phyloP scores from a whole-genome alignment of 2,329 filamentous ascomycete genomes.

The Rosellinia necatrix region DNA sequence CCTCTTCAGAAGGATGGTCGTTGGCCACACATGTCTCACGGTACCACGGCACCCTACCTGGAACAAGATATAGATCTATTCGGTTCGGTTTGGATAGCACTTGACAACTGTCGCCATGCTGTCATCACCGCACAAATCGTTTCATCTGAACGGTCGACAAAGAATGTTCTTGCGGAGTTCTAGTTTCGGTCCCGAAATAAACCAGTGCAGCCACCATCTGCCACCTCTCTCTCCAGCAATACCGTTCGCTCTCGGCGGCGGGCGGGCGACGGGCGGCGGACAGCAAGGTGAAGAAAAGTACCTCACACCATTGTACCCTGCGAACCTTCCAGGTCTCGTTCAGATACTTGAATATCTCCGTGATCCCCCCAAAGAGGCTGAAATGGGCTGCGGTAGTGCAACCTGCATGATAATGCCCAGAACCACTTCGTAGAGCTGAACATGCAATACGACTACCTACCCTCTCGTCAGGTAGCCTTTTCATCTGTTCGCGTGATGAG shows the following conservation, averaged over 20 bases:
- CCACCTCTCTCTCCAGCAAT: not conserved
- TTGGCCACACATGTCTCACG: not conserved
- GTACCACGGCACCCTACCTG: not conserved
- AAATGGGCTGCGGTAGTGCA: constrained; percentile 18
- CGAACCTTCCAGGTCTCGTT: not conserved
- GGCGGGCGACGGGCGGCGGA: no score
- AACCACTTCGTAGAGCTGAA: constrained; percentile 16
- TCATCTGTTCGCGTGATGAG: constrained; percentile 25
- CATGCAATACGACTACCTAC: constrained; percentile 16
- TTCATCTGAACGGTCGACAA: not conserved
- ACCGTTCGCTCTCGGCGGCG: no score
- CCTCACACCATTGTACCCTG: not conserved
- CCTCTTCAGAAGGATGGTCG: not conserved
- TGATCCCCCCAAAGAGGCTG: constrained; percentile 25
- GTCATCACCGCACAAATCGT: constrained; percentile 2
- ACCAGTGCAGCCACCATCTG: not conserved
- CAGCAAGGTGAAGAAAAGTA: not conserved
- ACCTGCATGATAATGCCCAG: constrained; percentile 19
- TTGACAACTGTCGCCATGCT: not conserved
- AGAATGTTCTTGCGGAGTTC: not conserved
- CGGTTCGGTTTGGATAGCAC: constrained; percentile 8
- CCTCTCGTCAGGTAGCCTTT: constrained; percentile 12
- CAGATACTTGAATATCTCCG: constrained; percentile 7
- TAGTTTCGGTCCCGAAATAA: not conserved
- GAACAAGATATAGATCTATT: constrained; percentile 10